A percentile compares a stretch with the other conserved stretches of the same genome.
These are phyloP conservation scores for Hippophae rhamnoides DNA, from an alignment of 306 rosid genomes.

Conservation along the genomic window DNA sequence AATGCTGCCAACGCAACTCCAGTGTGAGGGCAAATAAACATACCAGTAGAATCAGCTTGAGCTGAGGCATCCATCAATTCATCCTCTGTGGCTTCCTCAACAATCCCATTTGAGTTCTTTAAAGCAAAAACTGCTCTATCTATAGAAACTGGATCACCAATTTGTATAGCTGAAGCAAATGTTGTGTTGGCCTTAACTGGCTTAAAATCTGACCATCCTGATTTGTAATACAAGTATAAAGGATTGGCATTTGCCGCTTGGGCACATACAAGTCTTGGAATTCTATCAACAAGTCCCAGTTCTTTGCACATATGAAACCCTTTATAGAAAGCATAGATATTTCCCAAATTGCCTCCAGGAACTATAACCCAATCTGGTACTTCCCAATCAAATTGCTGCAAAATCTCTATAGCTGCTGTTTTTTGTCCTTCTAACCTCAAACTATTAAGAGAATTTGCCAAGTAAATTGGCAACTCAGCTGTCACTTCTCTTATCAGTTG, in stretches of 20 bases:
- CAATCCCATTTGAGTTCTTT: conserved; percentile 61
- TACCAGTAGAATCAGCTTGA: conserved; percentile 77
- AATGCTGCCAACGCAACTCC: conserved; percentile 80
- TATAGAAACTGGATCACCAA: conserved; percentile 83
- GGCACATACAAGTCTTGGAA: conserved; percentile 89
- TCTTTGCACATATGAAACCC: conserved; percentile 76
- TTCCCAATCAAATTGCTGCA: conserved; percentile 83
- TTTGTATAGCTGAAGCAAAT: conserved; percentile 75
- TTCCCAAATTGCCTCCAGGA: conserved; percentile 73
- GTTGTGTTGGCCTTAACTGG: conserved; percentile 49
- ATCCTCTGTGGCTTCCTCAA: conserved; percentile 92
- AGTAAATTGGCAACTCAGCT: conserved; percentile 56
- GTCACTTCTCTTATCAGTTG: conserved; percentile 67
- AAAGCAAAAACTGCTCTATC: conserved; percentile 75
- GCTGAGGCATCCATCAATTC: conserved; percentile 84
- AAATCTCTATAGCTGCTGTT: conserved; percentile 74
- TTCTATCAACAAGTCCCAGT: conserved; percentile 63
- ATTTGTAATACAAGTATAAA: conserved; percentile 48
- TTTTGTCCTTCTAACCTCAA: conserved; percentile 76
- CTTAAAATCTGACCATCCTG: conserved; percentile 69
- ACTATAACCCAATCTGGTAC: conserved; percentile 88
- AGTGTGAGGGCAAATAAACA: conserved; percentile 90
- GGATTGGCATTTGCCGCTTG: conserved; percentile 87
- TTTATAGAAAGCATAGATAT: conserved; percentile 78
- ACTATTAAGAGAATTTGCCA: conserved; percentile 63